A percentile compares a stretch with the other conserved stretches of the same genome.
phyloP scores from a whole-genome alignment of 176 grass and related monocot species.

The Stipa capillata region DNA sequence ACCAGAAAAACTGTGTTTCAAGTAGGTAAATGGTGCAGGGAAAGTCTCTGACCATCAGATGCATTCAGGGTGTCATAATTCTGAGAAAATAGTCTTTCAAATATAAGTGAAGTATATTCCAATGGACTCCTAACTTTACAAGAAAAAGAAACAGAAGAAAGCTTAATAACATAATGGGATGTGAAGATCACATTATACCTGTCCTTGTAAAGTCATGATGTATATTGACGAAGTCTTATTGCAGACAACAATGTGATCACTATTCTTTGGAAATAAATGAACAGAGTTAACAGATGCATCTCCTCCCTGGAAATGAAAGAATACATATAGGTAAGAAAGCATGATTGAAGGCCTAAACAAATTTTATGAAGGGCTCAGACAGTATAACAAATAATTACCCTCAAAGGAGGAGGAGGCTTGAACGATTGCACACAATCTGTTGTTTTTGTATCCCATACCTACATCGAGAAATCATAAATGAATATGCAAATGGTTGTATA shows the following conservation, averaged over 20 bases:
- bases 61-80: neutral
- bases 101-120: neutral
- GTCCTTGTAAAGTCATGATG: slow-evolving; percentile 96
- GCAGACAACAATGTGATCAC: slow-evolving; percentile 91
- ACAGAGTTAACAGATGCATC: slow-evolving; percentile 91
- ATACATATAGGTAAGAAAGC: neutral
- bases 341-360: neutral
- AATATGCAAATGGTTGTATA: slow-evolving; percentile 13
- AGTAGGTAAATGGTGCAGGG: neutral
- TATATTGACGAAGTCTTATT: slow-evolving; percentile 89
- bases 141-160: neutral
- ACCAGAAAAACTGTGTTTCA: neutral
- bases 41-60: neutral
- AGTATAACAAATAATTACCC: slow-evolving; percentile 44
- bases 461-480: slow-evolving; percentile 27
- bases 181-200: slow-evolving; percentile 49
- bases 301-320: slow-evolving; percentile 63
- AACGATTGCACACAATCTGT: slow-evolving; percentile 97
- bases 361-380: neutral
- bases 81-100: neutral
- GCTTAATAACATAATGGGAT: neutral
- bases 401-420: slow-evolving; percentile 91
- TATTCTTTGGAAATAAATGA: slow-evolving; percentile 90
- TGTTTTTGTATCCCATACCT: slow-evolving; percentile 98
- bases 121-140: neutral